phyloP scores from a whole-genome alignment of 1,139 yeast genomes.

The Magnusiomyces sp. region DNA sequence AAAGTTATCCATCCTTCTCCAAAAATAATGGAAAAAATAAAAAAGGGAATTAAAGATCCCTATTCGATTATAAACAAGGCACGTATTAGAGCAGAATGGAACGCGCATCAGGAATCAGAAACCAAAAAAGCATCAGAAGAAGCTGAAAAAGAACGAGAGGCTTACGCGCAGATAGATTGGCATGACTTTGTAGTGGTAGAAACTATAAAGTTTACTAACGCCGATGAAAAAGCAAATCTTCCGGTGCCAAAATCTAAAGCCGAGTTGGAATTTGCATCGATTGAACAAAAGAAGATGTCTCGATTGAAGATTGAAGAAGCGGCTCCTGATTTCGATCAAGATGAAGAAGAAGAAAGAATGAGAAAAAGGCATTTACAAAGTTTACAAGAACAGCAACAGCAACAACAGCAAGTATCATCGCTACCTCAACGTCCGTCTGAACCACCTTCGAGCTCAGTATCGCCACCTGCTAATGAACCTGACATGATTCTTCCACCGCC shows the following conservation, averaged over 20 bases:
- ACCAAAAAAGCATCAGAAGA: constrained; percentile 28
- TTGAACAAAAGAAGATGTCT: constrained; percentile 40
- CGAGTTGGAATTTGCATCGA: constrained; percentile 53
- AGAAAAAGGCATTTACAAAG: constrained; percentile 2
- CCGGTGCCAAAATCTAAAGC: constrained; percentile 53
- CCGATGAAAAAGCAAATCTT: constrained; percentile 55
- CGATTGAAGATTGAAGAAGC: constrained; percentile 33
- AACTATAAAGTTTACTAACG: constrained; percentile 55
- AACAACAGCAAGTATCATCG: constrained; percentile 7
- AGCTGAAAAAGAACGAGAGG: constrained; percentile 38
- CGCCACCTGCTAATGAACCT: background rate
- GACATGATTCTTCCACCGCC: background rate
- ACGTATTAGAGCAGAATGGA: constrained; percentile 50
- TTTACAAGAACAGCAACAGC: constrained; percentile 14
- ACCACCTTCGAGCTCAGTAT: background rate
- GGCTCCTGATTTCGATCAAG: constrained; percentile 30
- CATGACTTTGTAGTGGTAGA: constrained; percentile 68
- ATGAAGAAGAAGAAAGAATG: constrained; percentile 5
- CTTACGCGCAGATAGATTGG: constrained; percentile 82
- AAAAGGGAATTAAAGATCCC: constrained; percentile 23
- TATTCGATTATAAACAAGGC: constrained; percentile 43
- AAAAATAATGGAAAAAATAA: constrained; percentile 16
- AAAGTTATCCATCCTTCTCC: constrained; percentile 30
- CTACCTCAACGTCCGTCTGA: constrained; percentile 10
- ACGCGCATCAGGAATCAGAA: constrained; percentile 35